phyloP scores from a whole-genome alignment of 345 rosid genomes.

The Eucalyptus erythrocorys region DNA sequence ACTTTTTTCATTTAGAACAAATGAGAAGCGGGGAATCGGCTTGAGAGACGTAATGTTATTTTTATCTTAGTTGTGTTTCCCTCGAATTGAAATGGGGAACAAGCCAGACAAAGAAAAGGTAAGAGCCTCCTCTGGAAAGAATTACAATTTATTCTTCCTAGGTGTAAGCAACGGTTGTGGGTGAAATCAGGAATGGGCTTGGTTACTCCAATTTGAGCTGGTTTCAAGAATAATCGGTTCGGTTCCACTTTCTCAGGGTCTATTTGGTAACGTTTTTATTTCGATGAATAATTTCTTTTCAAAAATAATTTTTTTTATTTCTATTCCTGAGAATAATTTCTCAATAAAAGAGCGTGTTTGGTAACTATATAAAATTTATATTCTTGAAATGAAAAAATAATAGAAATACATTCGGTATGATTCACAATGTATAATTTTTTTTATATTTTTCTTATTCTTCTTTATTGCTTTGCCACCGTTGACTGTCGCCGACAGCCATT shows the following conservation, averaged over 20 bases:
- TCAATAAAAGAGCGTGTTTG: no score
- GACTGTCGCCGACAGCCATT: no score
- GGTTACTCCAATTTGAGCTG: neutral
- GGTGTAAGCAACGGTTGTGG: neutral
- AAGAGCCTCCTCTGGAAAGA: neutral
- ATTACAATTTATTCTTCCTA: neutral
- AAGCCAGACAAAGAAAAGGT: neutral
- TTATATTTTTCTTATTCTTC: no score
- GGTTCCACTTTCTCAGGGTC: neutral
- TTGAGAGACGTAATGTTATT: neutral
- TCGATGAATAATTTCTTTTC: no score
- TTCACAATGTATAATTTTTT: no score
- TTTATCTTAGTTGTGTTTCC: neutral
- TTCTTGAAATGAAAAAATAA: no score
- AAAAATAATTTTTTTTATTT: no score
- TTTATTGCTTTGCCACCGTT: no score
- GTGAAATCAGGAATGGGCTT: neutral
- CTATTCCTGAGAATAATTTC: no score
- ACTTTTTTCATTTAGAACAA: neutral
- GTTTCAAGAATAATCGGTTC: neutral
- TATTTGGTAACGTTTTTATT: no score
- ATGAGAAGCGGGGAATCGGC: neutral
- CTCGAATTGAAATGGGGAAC: neutral
- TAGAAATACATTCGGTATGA: no score
- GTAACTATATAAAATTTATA: no score